A percentile compares a stretch with the other conserved stretches of the same genome.
Conservation (phyloP, 2,329 filamentous ascomycete species). For the Apiospora aurea region DNA sequence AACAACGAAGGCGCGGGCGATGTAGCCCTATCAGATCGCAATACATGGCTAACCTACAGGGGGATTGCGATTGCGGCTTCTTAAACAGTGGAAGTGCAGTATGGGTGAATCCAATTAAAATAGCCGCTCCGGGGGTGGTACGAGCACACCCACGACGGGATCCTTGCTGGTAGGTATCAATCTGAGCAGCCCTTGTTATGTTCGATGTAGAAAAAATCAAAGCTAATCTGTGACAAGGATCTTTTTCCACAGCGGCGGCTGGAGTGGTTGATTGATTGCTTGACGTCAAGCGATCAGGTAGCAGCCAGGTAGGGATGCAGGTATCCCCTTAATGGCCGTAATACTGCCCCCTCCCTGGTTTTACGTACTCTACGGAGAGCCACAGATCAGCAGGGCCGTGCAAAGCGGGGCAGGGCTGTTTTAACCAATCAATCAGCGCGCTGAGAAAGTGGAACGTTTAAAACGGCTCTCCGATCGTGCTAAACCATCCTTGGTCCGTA, state of each 20-base stretch:
- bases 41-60: background rate
- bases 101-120: constrained; percentile 13
- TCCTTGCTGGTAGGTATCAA: background rate
- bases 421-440: no score
- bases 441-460: no score
- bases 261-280: background rate
- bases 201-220: background rate
- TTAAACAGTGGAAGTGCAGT: constrained; percentile 1
- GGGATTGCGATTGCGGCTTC: background rate
- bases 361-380: no score
- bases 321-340: background rate
- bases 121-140: constrained; percentile 13
- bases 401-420: no score
- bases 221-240: constrained; percentile 6
- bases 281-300: background rate
- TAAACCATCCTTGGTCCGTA: no score
- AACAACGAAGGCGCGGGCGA: background rate
- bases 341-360: no score
- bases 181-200: background rate
- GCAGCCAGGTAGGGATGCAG: no score
- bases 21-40: constrained; percentile 9
- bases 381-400: no score
- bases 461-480: no score
- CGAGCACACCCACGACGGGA: constrained; percentile 10
- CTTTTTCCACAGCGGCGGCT: background rate